phyloP scores from a whole-genome alignment of 2,329 filamentous ascomycete species.

The Sclerotinia sclerotiorum region DNA sequence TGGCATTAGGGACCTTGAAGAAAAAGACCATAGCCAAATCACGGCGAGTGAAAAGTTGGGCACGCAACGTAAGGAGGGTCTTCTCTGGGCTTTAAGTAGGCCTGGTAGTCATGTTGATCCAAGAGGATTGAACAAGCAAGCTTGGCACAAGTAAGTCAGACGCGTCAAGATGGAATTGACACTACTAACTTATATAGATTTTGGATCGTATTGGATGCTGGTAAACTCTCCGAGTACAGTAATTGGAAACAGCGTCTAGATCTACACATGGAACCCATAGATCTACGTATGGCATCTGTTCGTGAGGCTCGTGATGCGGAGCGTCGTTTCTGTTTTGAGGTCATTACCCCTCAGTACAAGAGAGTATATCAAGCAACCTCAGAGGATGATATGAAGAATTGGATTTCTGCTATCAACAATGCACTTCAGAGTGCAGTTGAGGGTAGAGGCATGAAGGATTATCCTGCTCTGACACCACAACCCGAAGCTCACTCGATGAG shows the following conservation, averaged over 20 bases:
- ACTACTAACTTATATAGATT: slow-evolving; percentile 61
- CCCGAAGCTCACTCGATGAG: slow-evolving; percentile 56
- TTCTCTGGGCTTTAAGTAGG: slow-evolving; percentile 90
- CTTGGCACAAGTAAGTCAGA: slow-evolving; percentile 88
- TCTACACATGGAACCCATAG: slow-evolving; percentile 96
- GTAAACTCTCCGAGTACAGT: slow-evolving; percentile 95
- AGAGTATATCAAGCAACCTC: slow-evolving; percentile 97
- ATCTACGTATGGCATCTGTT: slow-evolving; percentile 94
- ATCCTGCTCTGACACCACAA: slow-evolving; percentile 44
- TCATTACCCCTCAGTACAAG: slow-evolving; percentile 95
- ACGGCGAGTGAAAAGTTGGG: slow-evolving; percentile 56
- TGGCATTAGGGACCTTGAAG: slow-evolving; percentile 88
- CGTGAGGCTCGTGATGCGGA: slow-evolving; percentile 93
- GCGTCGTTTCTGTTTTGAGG: slow-evolving; percentile 94
- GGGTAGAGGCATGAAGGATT: slow-evolving; percentile 62
- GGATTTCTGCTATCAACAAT: slow-evolving; percentile 96
- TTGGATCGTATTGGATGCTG: slow-evolving; percentile 97
- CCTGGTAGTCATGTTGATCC: slow-evolving; percentile 95
- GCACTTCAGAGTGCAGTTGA: slow-evolving; percentile 95
- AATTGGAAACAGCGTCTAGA: slow-evolving; percentile 99
- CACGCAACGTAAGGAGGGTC: slow-evolving; percentile 83
- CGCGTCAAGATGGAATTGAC: background rate
- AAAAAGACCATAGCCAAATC: slow-evolving; percentile 63
- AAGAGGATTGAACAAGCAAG: slow-evolving; percentile 91
- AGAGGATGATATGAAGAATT: slow-evolving; percentile 96